Conservation (phyloP, 1,139 yeast species). For the Hemisphaericaspora xylofermentans region DNA sequence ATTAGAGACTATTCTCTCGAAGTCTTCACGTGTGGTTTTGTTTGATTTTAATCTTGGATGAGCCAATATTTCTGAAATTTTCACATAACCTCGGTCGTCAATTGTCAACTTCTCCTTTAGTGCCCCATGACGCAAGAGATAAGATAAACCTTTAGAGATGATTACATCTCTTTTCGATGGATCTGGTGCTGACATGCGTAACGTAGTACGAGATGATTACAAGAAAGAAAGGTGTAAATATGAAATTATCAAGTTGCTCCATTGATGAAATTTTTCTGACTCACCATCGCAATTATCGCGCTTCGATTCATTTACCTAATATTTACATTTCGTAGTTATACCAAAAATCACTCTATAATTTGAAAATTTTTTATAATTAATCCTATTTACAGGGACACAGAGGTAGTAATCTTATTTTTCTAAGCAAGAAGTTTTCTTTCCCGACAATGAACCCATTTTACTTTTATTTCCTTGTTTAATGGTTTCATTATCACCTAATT, state of each 20-base stretch:
- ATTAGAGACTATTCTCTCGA: slow-evolving; percentile 57
- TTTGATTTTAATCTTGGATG: slow-evolving; percentile 61
- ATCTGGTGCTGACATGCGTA: slow-evolving; percentile 11
- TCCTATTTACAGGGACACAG: neutral
- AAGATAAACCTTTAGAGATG: slow-evolving; percentile 74
- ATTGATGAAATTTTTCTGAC: neutral
- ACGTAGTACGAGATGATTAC: too few species aligned
- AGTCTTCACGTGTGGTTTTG: slow-evolving; percentile 54
- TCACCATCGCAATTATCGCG: neutral
- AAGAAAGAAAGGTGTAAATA: too few species aligned
- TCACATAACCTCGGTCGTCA: slow-evolving; percentile 65
- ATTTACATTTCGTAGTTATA: too few species aligned
- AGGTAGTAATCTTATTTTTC: neutral
- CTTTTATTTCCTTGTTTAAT: slow-evolving; percentile 33
- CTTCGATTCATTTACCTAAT: too few species aligned
- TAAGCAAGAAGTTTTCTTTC: slow-evolving; percentile 22
- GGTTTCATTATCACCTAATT: slow-evolving; percentile 82
- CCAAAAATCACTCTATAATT: too few species aligned
- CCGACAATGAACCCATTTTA: slow-evolving; percentile 45
- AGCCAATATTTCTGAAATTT: slow-evolving; percentile 49
- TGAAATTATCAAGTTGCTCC: too few species aligned
- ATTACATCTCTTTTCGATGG: slow-evolving; percentile 43
- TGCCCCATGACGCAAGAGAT: slow-evolving; percentile 83
- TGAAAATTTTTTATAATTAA: too few species aligned
- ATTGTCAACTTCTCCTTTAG: slow-evolving; percentile 64